Conservation (phyloP, 306 rosid genomes). For the Abrus precatorius region DNA sequence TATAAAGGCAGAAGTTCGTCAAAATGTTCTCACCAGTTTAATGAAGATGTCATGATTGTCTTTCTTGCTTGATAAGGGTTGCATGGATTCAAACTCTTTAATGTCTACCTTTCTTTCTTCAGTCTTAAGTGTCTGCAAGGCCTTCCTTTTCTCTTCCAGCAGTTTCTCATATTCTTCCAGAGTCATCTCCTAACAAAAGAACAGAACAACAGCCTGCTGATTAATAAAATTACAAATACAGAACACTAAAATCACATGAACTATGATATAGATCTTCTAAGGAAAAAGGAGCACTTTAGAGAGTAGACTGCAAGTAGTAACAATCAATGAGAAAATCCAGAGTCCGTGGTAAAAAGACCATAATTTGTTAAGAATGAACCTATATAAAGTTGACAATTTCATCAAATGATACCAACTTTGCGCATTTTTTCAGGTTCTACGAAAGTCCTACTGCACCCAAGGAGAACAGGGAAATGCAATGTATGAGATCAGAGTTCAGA, state of each 20-base stretch:
- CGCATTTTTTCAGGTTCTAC: neutral
- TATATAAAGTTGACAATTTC: neutral
- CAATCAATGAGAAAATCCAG: neutral
- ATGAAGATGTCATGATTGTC: slow-evolving; percentile 77
- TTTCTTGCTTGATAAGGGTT: slow-evolving; percentile 83
- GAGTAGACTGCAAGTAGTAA: neutral
- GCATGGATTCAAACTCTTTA: slow-evolving; percentile 83
- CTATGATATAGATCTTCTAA: neutral
- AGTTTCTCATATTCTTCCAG: slow-evolving; percentile 91
- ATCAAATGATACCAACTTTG: neutral
- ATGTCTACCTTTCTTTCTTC: slow-evolving; percentile 83
- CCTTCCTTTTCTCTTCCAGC: slow-evolving; percentile 89
- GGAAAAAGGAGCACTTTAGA: neutral
- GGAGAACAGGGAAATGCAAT: neutral
- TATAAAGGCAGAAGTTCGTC: neutral
- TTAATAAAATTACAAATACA: neutral
- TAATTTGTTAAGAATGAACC: neutral
- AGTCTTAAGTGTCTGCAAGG: slow-evolving; percentile 67
- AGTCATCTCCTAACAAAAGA: slow-evolving; percentile 82
- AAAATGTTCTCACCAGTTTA: slow-evolving; percentile 69
- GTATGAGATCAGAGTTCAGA: neutral
- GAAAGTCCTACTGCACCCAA: neutral
- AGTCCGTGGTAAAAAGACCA: neutral
- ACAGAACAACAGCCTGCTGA: neutral
- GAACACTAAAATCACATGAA: neutral